Conservation (phyloP, 176 grass and related monocot genomes). For the Chrysopogon serrulatus region DNA sequence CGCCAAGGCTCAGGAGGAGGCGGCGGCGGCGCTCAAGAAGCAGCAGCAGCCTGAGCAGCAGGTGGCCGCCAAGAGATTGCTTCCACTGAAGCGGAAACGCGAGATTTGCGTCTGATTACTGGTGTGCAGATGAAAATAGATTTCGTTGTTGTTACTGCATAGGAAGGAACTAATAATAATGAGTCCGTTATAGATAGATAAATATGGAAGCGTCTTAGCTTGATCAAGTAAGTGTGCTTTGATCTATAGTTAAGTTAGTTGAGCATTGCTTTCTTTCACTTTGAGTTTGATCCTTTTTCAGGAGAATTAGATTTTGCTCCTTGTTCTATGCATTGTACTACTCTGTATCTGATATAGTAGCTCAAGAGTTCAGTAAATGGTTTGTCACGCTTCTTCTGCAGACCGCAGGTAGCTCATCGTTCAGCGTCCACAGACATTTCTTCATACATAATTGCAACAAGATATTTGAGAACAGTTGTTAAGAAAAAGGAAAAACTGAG, state of each 20-base stretch:
- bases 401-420: not conserved
- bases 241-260: not conserved
- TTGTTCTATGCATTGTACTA: not conserved
- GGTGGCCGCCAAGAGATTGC: not conserved
- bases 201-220: conserved; percentile 1
- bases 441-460: not conserved
- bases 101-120: not conserved
- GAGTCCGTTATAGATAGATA: not conserved
- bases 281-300: not conserved
- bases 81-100: conserved; percentile 50
- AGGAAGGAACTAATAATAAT: conserved; percentile 20
- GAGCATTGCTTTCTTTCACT: not conserved
- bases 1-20: conserved; percentile 5
- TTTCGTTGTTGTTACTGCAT: not conserved
- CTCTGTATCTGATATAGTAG: not conserved
- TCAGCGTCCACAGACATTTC: not conserved
- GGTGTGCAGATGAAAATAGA: not conserved
- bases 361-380: not conserved
- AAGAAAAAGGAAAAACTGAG: too few species aligned
- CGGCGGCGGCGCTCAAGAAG: not conserved
- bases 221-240: conserved; percentile 22
- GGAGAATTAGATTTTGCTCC: not conserved
- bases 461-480: not conserved
- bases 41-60: not conserved
- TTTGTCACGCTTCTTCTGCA: not conserved